Evolutionary conservation across 352 stramenopile species (phyloP).

Genomic region (Globisporangium abappressorium): DNA sequence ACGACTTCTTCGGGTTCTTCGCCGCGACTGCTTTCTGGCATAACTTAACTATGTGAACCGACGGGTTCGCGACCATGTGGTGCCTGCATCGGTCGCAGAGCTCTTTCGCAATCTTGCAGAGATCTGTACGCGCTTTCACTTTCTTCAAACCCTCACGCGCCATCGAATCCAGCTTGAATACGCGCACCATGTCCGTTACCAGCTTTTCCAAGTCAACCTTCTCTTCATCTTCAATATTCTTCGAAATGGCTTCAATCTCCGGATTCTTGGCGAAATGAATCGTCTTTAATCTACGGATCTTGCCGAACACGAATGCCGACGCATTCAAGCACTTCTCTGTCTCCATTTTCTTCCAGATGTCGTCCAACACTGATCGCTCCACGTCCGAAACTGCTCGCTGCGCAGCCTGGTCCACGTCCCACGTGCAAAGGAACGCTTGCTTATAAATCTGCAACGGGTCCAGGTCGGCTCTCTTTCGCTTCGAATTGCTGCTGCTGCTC

Average conservation of each 20-base stretch:
- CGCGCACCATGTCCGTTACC: conserved; percentile 56
- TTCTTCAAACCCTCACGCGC: conserved; percentile 64
- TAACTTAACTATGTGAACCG: conserved; percentile 79
- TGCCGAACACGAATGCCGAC: conserved; percentile 72
- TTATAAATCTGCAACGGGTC: conserved; percentile 59
- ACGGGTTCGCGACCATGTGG: conserved; percentile 82
- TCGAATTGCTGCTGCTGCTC: conserved; percentile 24
- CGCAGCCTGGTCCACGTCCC: conserved; percentile 72
- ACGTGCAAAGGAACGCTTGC: conserved; percentile 82
- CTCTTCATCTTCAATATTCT: conserved; percentile 54
- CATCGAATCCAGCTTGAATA: conserved; percentile 84
- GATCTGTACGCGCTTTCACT: conserved; percentile 48
- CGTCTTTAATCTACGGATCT: conserved; percentile 61
- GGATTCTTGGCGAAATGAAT: conserved; percentile 66
- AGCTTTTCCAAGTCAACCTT: conserved; percentile 52
- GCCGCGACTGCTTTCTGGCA: conserved; percentile 68
- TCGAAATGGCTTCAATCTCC: conserved; percentile 53
- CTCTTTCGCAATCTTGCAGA: conserved; percentile 76
- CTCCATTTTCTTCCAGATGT: conserved; percentile 85
- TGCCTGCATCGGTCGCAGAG: conserved; percentile 74
- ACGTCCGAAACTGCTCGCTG: conserved; percentile 69
- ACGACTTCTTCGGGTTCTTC: conserved; percentile 77
- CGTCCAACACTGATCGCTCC: conserved; percentile 68
- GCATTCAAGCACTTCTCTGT: conserved; percentile 60
- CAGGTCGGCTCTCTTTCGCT: conserved; percentile 51